Conservation (phyloP, 2,329 filamentous ascomycete genomes). For the Aaosphaeria pasadenensis region DNA sequence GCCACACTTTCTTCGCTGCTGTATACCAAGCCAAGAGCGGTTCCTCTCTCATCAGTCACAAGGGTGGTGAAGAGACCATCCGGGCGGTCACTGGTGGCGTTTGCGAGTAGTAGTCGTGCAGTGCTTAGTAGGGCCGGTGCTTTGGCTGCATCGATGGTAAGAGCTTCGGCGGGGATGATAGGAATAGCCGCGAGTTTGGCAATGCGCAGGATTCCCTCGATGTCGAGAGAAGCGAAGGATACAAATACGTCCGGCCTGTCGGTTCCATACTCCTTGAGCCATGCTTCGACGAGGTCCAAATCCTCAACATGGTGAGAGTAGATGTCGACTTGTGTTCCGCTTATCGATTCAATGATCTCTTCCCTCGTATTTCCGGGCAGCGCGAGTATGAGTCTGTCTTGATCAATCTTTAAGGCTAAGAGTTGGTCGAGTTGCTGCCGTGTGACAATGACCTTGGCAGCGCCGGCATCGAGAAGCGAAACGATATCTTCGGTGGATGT, state of each 20-base stretch:
- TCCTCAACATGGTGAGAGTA: slow-evolving; percentile 44
- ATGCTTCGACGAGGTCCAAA: slow-evolving; percentile 42
- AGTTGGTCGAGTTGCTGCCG: slow-evolving; percentile 63
- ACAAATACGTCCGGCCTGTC: slow-evolving; percentile 51
- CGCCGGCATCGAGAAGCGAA: slow-evolving; percentile 79
- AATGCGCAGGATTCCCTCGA: slow-evolving; percentile 42
- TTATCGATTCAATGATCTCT: slow-evolving; percentile 39
- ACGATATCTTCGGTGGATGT: slow-evolving; percentile 69
- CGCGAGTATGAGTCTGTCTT: slow-evolving; percentile 57
- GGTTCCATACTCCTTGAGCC: slow-evolving; percentile 50
- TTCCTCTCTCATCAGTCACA: slow-evolving; percentile 82
- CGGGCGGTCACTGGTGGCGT: slow-evolving; percentile 75
- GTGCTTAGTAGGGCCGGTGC: slow-evolving; percentile 62
- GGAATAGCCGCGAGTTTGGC: slow-evolving; percentile 57
- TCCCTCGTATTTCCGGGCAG: slow-evolving; percentile 44
- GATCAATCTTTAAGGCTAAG: slow-evolving; percentile 50
- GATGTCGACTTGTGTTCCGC: slow-evolving; percentile 44
- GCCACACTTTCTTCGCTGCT: slow-evolving; percentile 87
- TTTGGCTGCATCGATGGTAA: slow-evolving; percentile 65
- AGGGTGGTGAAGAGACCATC: slow-evolving; percentile 87
- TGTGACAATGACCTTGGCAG: slow-evolving; percentile 78
- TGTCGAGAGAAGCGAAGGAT: slow-evolving; percentile 42
- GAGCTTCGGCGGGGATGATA: slow-evolving; percentile 66
- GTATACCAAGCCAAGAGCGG: slow-evolving; percentile 87
- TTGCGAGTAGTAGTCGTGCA: slow-evolving; percentile 67